Percentiles rank a stretch among this genome's conserved stretches.
Evolutionary conservation across 2,329 filamentous ascomycete species (phyloP).

Genomic region (Fusarium pseudonygamai): DNA sequence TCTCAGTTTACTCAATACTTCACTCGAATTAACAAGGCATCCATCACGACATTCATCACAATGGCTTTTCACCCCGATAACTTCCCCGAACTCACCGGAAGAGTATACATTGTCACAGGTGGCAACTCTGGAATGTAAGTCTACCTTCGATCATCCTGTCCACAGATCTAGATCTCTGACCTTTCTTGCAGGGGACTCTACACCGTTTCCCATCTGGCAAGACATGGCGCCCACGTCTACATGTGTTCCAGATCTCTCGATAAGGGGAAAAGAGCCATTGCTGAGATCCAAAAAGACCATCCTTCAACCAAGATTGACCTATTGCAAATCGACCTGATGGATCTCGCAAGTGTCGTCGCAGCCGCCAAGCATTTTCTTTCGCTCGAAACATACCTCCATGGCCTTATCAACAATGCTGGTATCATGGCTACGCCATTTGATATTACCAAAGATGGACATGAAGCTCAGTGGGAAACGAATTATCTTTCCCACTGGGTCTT

Average conservation of each 20-base stretch:
- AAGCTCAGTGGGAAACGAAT: conserved; percentile 35
- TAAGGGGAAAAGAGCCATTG: background rate
- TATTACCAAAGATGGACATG: conserved; percentile 14
- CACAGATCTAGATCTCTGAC: background rate
- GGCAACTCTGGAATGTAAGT: conserved; percentile 21
- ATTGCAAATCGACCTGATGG: conserved; percentile 20
- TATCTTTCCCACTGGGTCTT: conserved; percentile 32
- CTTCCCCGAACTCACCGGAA: conserved; percentile 7
- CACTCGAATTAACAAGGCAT: background rate
- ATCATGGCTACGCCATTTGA: conserved; percentile 30
- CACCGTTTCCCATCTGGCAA: conserved; percentile 15
- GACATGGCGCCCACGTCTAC: conserved; percentile 30
- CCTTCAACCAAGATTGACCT: conserved; percentile 2
- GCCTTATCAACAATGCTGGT: conserved; percentile 30
- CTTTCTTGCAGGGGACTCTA: conserved; percentile 14
- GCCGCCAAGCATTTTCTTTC: conserved; percentile 27
- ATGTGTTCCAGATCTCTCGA: conserved; percentile 16
- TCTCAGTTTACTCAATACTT: no score
- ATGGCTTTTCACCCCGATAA: conserved; percentile 21
- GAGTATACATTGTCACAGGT: conserved; percentile 23
- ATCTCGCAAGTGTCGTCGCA: conserved; percentile 5
- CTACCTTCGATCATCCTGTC: fast-evolving
- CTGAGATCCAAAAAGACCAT: conserved; percentile 1
- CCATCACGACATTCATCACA: background rate
- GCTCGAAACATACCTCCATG: conserved; percentile 1